phyloP scores from a whole-genome alignment of 441 rosid species.

The Rhodomyrtus psidioides region DNA sequence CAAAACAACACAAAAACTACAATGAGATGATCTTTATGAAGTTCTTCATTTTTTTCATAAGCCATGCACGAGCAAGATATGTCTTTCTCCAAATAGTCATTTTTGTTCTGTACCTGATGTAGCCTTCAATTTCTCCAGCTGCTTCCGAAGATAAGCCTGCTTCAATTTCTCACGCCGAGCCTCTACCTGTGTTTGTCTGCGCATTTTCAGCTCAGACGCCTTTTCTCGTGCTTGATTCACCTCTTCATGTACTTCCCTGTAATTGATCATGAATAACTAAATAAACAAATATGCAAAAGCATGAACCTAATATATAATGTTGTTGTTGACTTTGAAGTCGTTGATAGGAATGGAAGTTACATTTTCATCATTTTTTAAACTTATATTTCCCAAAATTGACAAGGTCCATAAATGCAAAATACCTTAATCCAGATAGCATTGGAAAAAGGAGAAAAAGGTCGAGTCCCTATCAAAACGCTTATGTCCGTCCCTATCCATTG shows the following conservation, averaged over 20 bases:
- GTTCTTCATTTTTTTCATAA: not conserved
- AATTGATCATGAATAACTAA: not conserved
- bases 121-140: conserved; percentile 78
- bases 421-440: not conserved
- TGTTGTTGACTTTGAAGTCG: rapidly evolving
- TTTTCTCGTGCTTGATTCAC: conserved; percentile 77
- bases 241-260: conserved; percentile 90
- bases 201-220: conserved; percentile 55
- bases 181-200: conserved; percentile 66
- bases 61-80: not conserved
- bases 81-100: conserved; percentile 1
- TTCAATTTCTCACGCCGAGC: conserved; percentile 72
- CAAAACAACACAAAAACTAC: not conserved
- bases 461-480: conserved; percentile 69
- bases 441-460: not conserved
- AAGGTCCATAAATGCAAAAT: not conserved
- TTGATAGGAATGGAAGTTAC: not conserved
- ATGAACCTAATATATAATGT: not conserved
- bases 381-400: not conserved
- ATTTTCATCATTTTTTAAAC: not conserved
- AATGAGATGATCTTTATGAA: not conserved
- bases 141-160: conserved; percentile 75
- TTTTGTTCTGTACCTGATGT: conserved; percentile 21
- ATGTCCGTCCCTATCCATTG: conserved; percentile 53
- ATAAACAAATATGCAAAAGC: not conserved